Evolutionary conservation across 2,329 filamentous ascomycete genomes (phyloP).

Genomic region (Coleophoma crateriformis): DNA sequence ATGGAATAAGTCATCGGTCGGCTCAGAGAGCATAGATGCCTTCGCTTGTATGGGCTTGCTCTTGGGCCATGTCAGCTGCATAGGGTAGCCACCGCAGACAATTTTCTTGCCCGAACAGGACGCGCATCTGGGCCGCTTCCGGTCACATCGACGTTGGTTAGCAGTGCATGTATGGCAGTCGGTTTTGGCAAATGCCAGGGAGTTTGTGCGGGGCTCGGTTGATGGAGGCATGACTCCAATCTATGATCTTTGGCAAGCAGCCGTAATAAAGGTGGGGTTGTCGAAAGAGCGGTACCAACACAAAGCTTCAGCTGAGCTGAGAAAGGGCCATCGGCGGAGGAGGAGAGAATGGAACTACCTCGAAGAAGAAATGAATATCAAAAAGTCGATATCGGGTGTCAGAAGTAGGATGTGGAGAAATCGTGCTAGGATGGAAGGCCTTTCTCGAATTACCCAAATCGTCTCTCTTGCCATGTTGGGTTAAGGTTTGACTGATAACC

Average conservation of each 20-base stretch:
- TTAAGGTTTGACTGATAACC: not conserved
- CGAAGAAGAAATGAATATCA: not conserved
- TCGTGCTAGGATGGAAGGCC: not conserved
- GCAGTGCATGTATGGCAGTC: conserved; percentile 1
- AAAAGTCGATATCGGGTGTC: not conserved
- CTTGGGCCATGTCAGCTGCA: not conserved
- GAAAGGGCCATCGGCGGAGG: not conserved
- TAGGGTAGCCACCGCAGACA: not conserved
- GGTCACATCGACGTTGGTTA: not conserved
- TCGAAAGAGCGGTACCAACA: not conserved
- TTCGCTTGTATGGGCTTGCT: not conserved
- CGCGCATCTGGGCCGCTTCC: not conserved
- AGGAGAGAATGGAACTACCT: not conserved
- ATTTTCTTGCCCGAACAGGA: not conserved
- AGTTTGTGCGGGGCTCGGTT: not conserved
- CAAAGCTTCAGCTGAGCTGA: not conserved
- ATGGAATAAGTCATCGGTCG: not conserved
- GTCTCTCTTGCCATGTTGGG: not conserved
- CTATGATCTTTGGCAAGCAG: not conserved
- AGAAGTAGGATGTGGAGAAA: not conserved
- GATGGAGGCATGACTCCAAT: not conserved
- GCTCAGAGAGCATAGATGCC: not conserved
- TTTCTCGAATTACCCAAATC: not conserved
- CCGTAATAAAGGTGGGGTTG: not conserved
- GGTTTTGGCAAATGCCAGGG: conserved; percentile 1